A percentile compares a stretch with the other conserved stretches of the same genome.
These are phyloP conservation scores for Fusarium nygamai DNA, from an alignment of 2,329 filamentous ascomycete species.

Conservation along the genomic window DNA sequence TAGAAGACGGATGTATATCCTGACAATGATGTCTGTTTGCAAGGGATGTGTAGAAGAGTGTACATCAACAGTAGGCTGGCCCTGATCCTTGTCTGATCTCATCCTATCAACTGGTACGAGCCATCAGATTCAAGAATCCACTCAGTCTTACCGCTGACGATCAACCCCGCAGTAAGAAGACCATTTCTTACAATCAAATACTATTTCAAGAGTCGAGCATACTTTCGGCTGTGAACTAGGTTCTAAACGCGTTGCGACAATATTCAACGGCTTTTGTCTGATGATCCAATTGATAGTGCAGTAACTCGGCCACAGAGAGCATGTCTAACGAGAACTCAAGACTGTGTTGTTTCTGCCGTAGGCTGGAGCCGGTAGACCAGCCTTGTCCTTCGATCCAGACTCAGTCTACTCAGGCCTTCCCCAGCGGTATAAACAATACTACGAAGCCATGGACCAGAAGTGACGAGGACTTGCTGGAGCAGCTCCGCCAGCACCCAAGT, in stretches of 20 bases:
- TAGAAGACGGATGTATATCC: too few species aligned
- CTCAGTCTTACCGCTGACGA: neutral
- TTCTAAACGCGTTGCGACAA: accelerated
- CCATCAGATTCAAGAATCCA: neutral
- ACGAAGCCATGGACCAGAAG: neutral
- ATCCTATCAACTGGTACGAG: neutral
- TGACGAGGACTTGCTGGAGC: neutral
- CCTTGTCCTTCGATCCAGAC: neutral
- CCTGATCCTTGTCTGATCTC: neutral
- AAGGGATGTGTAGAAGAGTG: too few species aligned
- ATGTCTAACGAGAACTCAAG: neutral
- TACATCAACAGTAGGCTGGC: neutral
- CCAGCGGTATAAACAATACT: accelerated
- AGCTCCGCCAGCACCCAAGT: neutral
- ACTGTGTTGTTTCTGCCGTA: neutral
- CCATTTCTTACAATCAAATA: accelerated
- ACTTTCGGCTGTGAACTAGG: accelerated
- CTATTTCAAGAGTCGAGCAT: accelerated
- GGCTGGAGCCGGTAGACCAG: neutral
- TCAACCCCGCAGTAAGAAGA: neutral
- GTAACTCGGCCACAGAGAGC: neutral
- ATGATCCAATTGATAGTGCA: too few species aligned
- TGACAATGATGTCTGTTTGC: too few species aligned
- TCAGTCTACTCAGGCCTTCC: neutral
- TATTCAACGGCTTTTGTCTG: too few species aligned